These are phyloP conservation scores for Trypanosoma cruzi DNA, from an alignment of 208 protist genomes.

Conservation along the genomic window DNA sequence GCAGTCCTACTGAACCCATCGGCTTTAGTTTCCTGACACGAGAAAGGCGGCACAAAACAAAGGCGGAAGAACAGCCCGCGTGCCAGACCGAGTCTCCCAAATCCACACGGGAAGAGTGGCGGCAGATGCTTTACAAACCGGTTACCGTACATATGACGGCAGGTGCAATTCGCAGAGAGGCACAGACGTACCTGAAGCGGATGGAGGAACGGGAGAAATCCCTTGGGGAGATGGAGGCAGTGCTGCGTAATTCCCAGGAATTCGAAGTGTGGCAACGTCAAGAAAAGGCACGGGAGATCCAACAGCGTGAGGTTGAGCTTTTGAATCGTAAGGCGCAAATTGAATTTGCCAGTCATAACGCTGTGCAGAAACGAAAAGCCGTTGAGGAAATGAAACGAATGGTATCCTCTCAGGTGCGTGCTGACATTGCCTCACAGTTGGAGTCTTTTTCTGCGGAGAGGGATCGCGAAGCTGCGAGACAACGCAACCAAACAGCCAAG, in stretches of 20 bases:
- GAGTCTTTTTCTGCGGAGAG: conserved; percentile 30
- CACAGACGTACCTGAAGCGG: conserved; percentile 41
- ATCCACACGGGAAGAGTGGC: neutral
- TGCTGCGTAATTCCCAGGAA: conserved; percentile 39
- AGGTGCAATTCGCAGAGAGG: conserved; percentile 64
- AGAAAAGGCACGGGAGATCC: conserved; percentile 37
- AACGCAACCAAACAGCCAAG: conserved; percentile 24
- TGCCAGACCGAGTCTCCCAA: neutral
- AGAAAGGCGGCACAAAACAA: conserved; percentile 4
- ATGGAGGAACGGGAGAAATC: conserved; percentile 35
- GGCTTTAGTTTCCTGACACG: conserved; percentile 34
- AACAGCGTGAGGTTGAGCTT: conserved; percentile 27
- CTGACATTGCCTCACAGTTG: conserved; percentile 11
- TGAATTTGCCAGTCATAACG: conserved; percentile 7
- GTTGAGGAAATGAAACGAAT: conserved; percentile 21
- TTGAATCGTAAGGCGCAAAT: conserved; percentile 28
- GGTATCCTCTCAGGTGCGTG: neutral
- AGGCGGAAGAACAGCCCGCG: conserved; percentile 11
- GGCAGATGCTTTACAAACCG: conserved; percentile 36
- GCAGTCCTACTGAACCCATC: conserved; percentile 26
- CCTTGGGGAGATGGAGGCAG: conserved; percentile 50
- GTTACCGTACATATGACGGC: conserved; percentile 49
- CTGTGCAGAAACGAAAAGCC: conserved; percentile 5
- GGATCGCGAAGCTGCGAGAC: conserved; percentile 23
- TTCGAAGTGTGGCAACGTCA: conserved; percentile 65